Conservation (phyloP, 129 eudicot species). For the Gnaphalium uliginosum region DNA sequence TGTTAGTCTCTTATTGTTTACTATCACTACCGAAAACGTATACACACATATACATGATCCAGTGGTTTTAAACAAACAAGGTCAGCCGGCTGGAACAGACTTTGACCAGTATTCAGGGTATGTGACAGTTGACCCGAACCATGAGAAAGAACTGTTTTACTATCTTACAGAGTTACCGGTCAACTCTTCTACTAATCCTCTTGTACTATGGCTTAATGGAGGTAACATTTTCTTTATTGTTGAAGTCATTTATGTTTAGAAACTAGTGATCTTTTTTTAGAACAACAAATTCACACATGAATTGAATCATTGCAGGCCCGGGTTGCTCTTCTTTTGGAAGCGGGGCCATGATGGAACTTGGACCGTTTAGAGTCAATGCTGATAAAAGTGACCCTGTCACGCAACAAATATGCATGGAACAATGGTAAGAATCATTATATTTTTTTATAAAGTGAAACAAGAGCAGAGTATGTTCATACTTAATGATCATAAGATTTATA, state of each 20-base stretch:
- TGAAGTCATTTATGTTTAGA: neutral
- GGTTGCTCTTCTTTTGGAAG: conserved; percentile 67
- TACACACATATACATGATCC: too few relatives aligned
- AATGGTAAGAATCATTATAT: conserved; percentile 33
- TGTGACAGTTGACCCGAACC: conserved; percentile 62
- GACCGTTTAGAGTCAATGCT: conserved; percentile 52
- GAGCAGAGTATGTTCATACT: neutral
- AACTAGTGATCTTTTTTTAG: neutral
- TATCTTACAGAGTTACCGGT: conserved; percentile 51
- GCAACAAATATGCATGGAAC: conserved; percentile 50
- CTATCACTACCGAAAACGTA: too few relatives aligned
- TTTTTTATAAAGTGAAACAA: neutral
- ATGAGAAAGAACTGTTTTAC: conserved; percentile 57
- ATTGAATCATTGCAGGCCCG: conserved; percentile 41
- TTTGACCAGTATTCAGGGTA: conserved; percentile 77
- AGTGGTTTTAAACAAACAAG: conserved; percentile 8
- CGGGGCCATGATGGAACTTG: conserved; percentile 60
- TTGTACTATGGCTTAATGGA: conserved; percentile 83
- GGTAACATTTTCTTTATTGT: conserved; percentile 37
- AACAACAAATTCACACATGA: too few relatives aligned
- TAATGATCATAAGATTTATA: neutral
- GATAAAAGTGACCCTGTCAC: conserved; percentile 46
- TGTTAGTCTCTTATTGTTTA: too few relatives aligned
- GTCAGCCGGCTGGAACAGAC: conserved; percentile 53
- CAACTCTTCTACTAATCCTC: conserved; percentile 55